Evolutionary conservation across 2,329 filamentous ascomycete species (phyloP).

Genomic region (Arthroderma sp.): DNA sequence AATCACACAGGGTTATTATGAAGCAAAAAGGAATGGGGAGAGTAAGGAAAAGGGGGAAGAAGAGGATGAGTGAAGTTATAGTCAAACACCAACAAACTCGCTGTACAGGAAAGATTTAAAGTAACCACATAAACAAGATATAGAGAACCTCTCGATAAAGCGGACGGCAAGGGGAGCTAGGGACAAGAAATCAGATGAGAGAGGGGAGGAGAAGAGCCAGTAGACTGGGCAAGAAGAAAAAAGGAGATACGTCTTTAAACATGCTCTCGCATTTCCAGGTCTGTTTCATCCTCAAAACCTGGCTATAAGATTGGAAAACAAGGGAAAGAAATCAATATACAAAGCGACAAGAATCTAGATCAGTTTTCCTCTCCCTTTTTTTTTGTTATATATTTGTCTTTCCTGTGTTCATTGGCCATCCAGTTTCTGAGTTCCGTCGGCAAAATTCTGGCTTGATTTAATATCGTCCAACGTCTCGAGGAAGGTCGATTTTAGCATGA

Average conservation of each 20-base stretch:
- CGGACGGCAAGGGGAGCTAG: no score
- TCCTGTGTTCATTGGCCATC: neutral
- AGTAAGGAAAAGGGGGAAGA: neutral
- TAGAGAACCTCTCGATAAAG: neutral
- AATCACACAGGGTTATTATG: neutral
- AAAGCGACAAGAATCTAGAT: neutral
- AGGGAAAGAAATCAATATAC: neutral
- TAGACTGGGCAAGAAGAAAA: no score
- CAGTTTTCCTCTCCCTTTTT: neutral
- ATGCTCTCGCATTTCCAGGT: neutral
- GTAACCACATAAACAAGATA: neutral
- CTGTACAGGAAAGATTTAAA: neutral
- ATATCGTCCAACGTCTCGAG: slow-evolving; percentile 53
- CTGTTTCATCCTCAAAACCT: neutral
- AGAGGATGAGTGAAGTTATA: neutral
- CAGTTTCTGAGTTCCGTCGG: neutral
- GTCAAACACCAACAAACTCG: neutral
- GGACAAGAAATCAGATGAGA: neutral
- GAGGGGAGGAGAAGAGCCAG: neutral
- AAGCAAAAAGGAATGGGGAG: neutral
- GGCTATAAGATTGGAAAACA: neutral
- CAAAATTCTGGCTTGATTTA: neutral
- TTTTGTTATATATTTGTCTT: neutral
- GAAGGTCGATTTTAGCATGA: slow-evolving; percentile 55
- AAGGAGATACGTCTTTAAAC: neutral